Base-by-base conservation (phyloP, 306 rosid species). In the Coriaria nepalensis region DNA sequence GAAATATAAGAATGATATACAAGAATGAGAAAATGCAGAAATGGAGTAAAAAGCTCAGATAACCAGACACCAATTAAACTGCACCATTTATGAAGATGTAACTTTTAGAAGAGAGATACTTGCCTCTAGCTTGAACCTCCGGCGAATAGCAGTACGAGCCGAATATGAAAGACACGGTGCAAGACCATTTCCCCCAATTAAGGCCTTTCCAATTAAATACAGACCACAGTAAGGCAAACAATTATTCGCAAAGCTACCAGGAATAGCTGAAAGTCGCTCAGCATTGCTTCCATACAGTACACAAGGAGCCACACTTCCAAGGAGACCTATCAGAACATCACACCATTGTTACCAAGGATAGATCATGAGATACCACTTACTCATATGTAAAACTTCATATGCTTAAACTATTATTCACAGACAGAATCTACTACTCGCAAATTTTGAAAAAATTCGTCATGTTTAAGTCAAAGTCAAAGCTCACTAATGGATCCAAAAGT, bases 241-340 rank as follows among this genome's bases (percentile, higher is more conserved):
- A 40, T 79, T 83, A 60, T 67, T 77, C 7, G 75, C 76, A 73
- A 85, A 92, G 9, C 73, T 67, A 59, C 96, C 98, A 43, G 86
- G 70, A 43, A 68, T 38, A 44, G 92, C 52, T 55, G 54, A 76
- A 68, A 92, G 83, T 15, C 98, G 79, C 76, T 92, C 98, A 2
- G 56, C 94, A 68, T 82, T 92, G 78, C 77, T 80, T 65, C 96
- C 98, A 62, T 85, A 82, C 67, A 92, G 64, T 44, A 92, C 81
- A 71, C 98, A 92, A 46, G 98, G 98, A 73, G 96, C 93, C 69
- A 82, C 69, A 45, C 87, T 78, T 63, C 98, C 98, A 71, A 92
- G 75, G 77, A 82, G 83, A 60, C 98, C 98, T 92, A 53, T 13
- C 29, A 20, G 43, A 50, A 67, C 36, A 67, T 5, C 8, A 32